Conservation (phyloP, 192 early-diverging fungal genomes). For the Pilaira anomala region DNA sequence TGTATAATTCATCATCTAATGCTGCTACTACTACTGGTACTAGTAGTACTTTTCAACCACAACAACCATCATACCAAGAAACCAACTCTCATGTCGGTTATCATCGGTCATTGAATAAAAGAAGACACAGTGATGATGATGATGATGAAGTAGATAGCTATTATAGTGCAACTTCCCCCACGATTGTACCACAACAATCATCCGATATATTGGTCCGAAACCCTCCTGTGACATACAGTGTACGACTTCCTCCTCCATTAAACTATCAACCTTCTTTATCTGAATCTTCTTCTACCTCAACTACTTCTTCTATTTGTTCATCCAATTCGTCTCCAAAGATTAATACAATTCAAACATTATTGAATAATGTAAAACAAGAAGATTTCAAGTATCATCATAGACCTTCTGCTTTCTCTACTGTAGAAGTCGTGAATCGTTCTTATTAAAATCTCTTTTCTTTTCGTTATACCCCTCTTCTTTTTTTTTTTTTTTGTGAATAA, state of each 20-base stretch:
- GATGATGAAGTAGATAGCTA: background rate
- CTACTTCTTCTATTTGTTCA: conserved; percentile 16
- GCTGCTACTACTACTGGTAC: background rate
- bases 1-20: conserved; percentile 2
- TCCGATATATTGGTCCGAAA: background rate
- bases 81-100: background rate
- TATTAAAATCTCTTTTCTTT: no score
- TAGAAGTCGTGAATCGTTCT: background rate
- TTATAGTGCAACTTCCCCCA: background rate
- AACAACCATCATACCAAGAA: background rate
- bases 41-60: no score
- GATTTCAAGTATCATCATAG: no score
- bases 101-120: background rate
- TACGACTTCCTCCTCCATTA: conserved; percentile 1
- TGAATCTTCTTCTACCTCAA: conserved; percentile 19
- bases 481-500: no score
- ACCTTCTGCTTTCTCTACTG: background rate
- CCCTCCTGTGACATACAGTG: background rate
- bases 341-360: conserved; percentile 11
- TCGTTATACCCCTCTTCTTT: background rate
- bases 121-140: background rate
- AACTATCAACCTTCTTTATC: conserved; percentile 13
- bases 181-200: background rate
- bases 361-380: conserved; percentile 1
- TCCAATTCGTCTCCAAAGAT: conserved; percentile 3